Conservation (phyloP, 2,329 filamentous ascomycete genomes). For the Gremmenia infestans region DNA sequence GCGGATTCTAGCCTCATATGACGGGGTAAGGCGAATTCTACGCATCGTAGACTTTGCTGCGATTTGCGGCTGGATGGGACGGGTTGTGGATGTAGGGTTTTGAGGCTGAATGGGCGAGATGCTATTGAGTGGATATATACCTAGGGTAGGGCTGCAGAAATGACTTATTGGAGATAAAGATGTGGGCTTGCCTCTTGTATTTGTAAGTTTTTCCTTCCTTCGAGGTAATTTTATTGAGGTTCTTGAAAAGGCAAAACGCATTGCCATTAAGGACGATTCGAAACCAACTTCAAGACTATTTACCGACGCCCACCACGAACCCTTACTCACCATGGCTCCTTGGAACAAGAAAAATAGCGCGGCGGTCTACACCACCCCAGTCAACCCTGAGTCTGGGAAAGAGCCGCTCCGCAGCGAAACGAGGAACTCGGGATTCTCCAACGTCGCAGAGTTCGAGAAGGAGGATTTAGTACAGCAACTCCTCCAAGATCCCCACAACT, state of each 20-base stretch:
- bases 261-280: neutral
- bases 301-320: neutral
- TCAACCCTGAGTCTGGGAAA: neutral
- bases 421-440: neutral
- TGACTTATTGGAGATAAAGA: too few relatives aligned
- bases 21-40: neutral
- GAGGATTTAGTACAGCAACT: conserved; percentile 10
- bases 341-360: neutral
- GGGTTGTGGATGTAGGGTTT: neutral
- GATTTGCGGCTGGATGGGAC: neutral
- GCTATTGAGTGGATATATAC: neutral
- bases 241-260: neutral
- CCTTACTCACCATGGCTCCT: neutral
- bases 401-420: neutral
- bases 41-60: neutral
- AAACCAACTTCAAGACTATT: neutral
- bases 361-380: neutral
- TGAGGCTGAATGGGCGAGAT: neutral
- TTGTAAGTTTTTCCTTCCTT: too few relatives aligned
- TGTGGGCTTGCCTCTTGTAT: too few relatives aligned
- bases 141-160: too few relatives aligned
- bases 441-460: conserved; percentile 9
- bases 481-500: too few relatives aligned
- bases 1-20: neutral
- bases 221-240: too few relatives aligned